Evolutionary conservation across 805 yeast species (phyloP), one percentile per base, ranked within the genome.

Genomic region (Grigorovia humatica): DNA sequence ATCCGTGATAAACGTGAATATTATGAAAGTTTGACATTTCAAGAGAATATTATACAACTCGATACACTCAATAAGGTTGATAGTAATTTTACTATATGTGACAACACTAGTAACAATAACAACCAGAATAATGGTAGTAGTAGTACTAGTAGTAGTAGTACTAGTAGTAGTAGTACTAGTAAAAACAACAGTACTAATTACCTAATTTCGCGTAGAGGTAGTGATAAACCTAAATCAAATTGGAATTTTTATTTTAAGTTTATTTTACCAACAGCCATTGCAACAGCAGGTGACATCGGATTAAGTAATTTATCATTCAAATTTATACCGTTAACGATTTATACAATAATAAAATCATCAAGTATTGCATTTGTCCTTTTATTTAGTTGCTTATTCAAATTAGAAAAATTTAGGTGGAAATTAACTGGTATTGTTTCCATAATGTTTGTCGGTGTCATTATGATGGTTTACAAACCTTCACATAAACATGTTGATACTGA

Each of bases 231-330:
- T 15, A 43, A 20, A 19, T 40, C 44, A 13, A 63, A 70, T 18
- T 59, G 65, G 61, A 56, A 56, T 38, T 73, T 72, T 49, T 81
- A 82, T 57, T 13, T 78, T 7, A 68, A 70, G 23, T 82, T 77
- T 49, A 81, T 88, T 43, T 62, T 87, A 1, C 96, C 97, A 0
- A 88, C 97, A 63, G 84, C 96, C 0, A 45, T 87, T 13, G 93
- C 96, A 0, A 80, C 90, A 1, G 88, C 95, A 1, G 91, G 95
- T 17, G 99, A 93, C 68, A 89, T 93, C 57, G 98, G 99, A 1
- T 74, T 89, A 56, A 91, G 96, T 32, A 93, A 93, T 67, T 80
- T 84, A 38, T 84, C 96, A 29, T 79, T 90, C 60, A 74, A 83
- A 56, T 82, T 79, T 62, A 85, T 93, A 47, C 79, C 96, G 1